Base-by-base conservation (phyloP, 768 basidiomycete genomes). In the Tylopilus intermedius region DNA sequence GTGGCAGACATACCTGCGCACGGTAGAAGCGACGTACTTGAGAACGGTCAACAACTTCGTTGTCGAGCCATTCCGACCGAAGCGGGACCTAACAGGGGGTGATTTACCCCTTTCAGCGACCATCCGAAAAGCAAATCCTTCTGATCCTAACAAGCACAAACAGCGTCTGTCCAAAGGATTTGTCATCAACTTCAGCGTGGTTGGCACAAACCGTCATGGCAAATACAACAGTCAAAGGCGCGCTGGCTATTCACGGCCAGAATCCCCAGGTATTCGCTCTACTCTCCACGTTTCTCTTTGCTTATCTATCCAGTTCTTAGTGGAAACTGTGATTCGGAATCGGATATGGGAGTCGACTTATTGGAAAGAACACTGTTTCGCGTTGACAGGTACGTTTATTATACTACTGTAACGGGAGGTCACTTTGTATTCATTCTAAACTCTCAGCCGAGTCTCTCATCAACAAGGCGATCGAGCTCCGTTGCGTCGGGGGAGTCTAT, bases 311-410 rank as follows among this genome's bases (percentile, higher is more conserved):
- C 67, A 96, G 93, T 90, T 80, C 69, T 75, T 99, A 69, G 88
- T 99, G 27, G 96, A 98, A 77, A 95, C 91, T 35, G 90, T 97
- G 57, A 94, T 98, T 59, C 84, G 96, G 49, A 90, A 86, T 65
- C 83, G 96, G 56, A 96, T 99, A 55, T 99, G 95, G 76, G 95
- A 98, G 69, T 88, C 89, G 0, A 69, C 77, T 7, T 99, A 82
- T 71, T 99, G 95, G 95, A 99, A 99, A 74, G 95, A 99, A 67
- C 92, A 96, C 60, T 99, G 95, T 67, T 99, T 99, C 67, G 95
- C 95, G 21, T 75, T 99, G 44, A 96, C 92, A 55, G 92, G 93
- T 90, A 46, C 47, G 78, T 70, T 43, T 45, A 13, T 14, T 21
- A 37, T 45, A 13, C 15, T 21, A 37, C 4, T 53, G 3, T 32